Percentiles rank a stretch among this genome's conserved stretches.
Conservation (phyloP, 192 early-diverging fungal species). For the Coemansia sp. region DNA sequence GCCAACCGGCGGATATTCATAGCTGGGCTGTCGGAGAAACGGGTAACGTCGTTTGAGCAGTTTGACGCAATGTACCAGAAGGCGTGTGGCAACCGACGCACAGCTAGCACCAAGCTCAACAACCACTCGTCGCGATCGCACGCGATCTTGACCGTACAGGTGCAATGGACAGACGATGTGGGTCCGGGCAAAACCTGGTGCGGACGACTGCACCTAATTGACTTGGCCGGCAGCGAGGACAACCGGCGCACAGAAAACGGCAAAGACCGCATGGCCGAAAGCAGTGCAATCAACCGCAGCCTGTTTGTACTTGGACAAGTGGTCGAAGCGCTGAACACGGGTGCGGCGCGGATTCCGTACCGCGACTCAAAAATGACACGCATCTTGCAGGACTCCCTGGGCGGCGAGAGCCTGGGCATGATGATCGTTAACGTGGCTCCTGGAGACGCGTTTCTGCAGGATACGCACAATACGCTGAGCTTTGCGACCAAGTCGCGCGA, state of each 20-base stretch:
- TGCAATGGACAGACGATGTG: no score
- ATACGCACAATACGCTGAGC: slow-evolving; percentile 73
- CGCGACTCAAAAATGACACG: slow-evolving; percentile 73
- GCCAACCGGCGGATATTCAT: slow-evolving; percentile 62
- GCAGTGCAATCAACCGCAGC: slow-evolving; percentile 75
- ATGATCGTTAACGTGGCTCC: slow-evolving; percentile 79
- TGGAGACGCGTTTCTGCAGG: slow-evolving; percentile 60
- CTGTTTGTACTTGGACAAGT: slow-evolving; percentile 73
- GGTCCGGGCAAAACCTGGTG: slow-evolving; percentile 28
- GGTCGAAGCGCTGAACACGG: slow-evolving; percentile 65
- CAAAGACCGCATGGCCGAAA: slow-evolving; percentile 67
- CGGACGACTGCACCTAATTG: slow-evolving; percentile 64
- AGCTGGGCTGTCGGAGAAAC: slow-evolving; percentile 66
- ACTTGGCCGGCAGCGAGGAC: slow-evolving; percentile 72
- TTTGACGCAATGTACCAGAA: slow-evolving; percentile 56
- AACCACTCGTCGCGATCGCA: slow-evolving; percentile 69
- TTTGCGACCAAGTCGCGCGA: slow-evolving; percentile 61
- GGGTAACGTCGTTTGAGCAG: slow-evolving; percentile 38
- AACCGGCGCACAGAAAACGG: slow-evolving; percentile 59
- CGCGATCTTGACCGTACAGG: slow-evolving; percentile 70
- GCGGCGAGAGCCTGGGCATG: slow-evolving; percentile 74
- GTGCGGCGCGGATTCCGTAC: slow-evolving; percentile 60
- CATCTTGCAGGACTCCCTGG: slow-evolving; percentile 68
- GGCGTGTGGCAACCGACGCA: slow-evolving; percentile 65
- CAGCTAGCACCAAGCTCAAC: slow-evolving; percentile 74